These are phyloP conservation scores for Isabelozyma gotoi DNA, from an alignment of 805 yeast genomes.

Conservation along the genomic window DNA sequence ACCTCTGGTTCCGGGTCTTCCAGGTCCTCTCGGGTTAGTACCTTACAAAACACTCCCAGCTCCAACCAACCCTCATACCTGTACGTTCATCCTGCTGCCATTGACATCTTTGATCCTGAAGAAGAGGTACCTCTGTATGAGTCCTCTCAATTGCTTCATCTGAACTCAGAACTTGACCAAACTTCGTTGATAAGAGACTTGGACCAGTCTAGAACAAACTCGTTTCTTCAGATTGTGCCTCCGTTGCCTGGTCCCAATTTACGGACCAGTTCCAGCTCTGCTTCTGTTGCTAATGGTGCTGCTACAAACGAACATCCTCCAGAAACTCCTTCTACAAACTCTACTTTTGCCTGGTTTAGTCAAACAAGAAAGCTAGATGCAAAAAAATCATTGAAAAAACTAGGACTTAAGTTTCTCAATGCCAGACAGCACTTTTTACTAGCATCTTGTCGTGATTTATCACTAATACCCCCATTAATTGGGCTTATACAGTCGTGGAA, in stretches of 20 bases:
- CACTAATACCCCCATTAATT: constrained; percentile 64
- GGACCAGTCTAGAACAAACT: constrained; percentile 1
- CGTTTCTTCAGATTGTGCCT: constrained; percentile 1
- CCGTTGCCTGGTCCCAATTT: constrained; percentile 1
- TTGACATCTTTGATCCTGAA: constrained; percentile 21
- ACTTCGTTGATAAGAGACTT: constrained; percentile 3
- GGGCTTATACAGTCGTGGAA: constrained; percentile 51
- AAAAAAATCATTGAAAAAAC: constrained; percentile 41
- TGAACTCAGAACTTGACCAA: constrained; percentile 22
- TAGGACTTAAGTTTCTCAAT: constrained; percentile 70
- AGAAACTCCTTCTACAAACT: constrained; percentile 3
- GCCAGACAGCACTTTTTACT: constrained; percentile 75
- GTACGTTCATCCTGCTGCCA: background rate
- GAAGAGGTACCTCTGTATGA: constrained; percentile 45
- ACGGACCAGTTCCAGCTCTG: background rate
- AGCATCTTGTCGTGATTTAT: constrained; percentile 77
- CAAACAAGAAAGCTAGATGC: constrained; percentile 6
- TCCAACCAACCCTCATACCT: background rate
- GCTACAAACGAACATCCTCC: background rate
- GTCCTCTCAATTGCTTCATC: constrained; percentile 28
- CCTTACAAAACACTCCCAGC: background rate
- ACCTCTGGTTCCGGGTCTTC: constrained; percentile 2
- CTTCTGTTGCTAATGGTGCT: background rate
- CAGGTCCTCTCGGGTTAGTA: background rate
- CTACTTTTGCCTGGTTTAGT: constrained; percentile 4